Conservation (phyloP, 106 monocot genomes). For the Phalaenopsis equestris region DNA sequence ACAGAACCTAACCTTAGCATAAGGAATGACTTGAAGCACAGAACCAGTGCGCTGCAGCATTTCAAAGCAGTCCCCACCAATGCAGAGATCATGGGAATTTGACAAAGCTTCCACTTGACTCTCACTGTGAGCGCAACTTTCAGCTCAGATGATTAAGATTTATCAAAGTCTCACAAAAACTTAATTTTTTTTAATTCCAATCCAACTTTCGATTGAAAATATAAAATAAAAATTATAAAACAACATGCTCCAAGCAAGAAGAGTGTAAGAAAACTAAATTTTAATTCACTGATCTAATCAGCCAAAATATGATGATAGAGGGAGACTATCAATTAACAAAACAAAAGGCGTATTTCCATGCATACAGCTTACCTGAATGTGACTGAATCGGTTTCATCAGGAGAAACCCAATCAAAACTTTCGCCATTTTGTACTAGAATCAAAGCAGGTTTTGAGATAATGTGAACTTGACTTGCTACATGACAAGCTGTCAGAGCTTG, state of each 20-base stretch:
- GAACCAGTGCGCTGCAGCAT: conserved; percentile 71
- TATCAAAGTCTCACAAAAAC: background rate
- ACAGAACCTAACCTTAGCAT: conserved; percentile 61
- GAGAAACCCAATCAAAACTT: conserved; percentile 80
- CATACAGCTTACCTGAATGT: conserved; percentile 46
- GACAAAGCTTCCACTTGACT: conserved; percentile 75
- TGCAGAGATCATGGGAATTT: conserved; percentile 91
- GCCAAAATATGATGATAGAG: background rate
- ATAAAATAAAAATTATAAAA: background rate
- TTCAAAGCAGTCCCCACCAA: conserved; percentile 92
- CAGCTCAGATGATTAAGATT: background rate
- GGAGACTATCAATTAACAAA: background rate
- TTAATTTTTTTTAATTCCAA: background rate
- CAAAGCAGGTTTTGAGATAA: conserved; percentile 79
- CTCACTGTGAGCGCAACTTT: conserved; percentile 24
- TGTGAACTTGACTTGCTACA: conserved; percentile 94
- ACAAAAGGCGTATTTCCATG: background rate
- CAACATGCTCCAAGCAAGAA: background rate
- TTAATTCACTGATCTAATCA: background rate
- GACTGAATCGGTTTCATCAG: conserved; percentile 74
- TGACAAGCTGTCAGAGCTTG: conserved; percentile 98
- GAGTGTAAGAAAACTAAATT: background rate
- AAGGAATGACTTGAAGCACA: conserved; percentile 84
- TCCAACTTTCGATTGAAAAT: background rate
- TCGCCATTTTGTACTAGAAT: conserved; percentile 46